These are phyloP conservation scores for Ceratocystis harringtonii DNA, from an alignment of 2,329 filamentous ascomycete species.

Conservation along the genomic window DNA sequence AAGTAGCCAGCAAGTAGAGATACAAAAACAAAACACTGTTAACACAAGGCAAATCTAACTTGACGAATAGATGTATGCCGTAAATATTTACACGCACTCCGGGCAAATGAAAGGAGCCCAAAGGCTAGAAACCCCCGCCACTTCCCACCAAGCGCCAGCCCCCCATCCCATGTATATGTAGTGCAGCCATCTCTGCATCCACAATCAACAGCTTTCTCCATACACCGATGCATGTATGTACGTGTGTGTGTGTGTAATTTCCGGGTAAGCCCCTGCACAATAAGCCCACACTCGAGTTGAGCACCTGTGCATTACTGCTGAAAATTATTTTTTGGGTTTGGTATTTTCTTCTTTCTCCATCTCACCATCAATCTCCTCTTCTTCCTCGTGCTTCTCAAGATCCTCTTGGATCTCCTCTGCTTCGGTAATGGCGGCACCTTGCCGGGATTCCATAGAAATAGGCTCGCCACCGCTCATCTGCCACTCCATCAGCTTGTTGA, in stretches of 20 bases:
- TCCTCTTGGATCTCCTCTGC: slow-evolving; percentile 38
- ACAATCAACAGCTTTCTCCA: background rate
- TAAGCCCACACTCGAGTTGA: background rate
- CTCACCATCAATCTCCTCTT: slow-evolving; percentile 23
- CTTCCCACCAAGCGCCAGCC: background rate
- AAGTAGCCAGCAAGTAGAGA: slow-evolving; percentile 7
- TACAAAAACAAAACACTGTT: slow-evolving; percentile 12
- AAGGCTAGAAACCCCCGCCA: background rate
- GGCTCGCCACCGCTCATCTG: slow-evolving; percentile 77
- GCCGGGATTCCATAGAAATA: slow-evolving; percentile 19
- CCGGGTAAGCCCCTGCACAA: no score
- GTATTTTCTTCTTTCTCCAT: slow-evolving; percentile 7
- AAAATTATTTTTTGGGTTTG: slow-evolving; percentile 6
- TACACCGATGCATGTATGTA: background rate
- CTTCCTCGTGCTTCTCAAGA: slow-evolving; percentile 28
- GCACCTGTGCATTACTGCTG: background rate
- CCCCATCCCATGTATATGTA: no score
- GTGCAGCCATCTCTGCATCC: no score
- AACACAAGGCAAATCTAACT: slow-evolving; percentile 1
- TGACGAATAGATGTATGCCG: slow-evolving; percentile 5
- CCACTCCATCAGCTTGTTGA: slow-evolving; percentile 96
- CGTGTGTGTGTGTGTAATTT: background rate
- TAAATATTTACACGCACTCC: slow-evolving; percentile 13
- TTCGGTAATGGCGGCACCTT: slow-evolving; percentile 33
- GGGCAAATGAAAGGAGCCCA: background rate